Conservation (phyloP, 176 grass and related monocot genomes). For the Metroxylon sagu region DNA sequence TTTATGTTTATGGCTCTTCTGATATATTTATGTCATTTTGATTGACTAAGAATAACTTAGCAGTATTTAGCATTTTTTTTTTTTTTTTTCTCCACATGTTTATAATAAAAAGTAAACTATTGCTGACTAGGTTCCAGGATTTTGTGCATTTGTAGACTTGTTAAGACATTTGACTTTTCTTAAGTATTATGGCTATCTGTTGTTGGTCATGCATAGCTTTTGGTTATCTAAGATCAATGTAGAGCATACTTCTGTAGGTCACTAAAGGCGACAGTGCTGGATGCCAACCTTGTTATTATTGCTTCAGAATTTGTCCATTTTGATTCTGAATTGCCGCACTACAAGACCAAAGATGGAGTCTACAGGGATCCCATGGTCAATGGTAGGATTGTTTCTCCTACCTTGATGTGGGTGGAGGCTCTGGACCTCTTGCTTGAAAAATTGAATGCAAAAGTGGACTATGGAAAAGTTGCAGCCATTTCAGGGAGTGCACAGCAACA, state of each 20-base stretch:
- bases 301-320: conserved; percentile 76
- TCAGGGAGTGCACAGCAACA: conserved; percentile 94
- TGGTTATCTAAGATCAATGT: neutral
- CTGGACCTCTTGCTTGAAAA: conserved; percentile 77
- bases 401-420: conserved; percentile 89
- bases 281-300: conserved; percentile 47
- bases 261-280: conserved; percentile 76
- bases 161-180: too few species aligned
- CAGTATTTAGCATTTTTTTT: too few species aligned
- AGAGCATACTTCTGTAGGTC: conserved; percentile 37
- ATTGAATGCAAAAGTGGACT: conserved; percentile 63
- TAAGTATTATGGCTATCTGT: too few species aligned
- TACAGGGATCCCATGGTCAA: conserved; percentile 70
- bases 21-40: too few species aligned
- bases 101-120: too few species aligned
- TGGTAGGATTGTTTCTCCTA: conserved; percentile 76
- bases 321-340: conserved; percentile 72
- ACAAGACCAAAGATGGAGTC: conserved; percentile 78
- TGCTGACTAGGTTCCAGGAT: too few species aligned
- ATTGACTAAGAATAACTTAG: too few species aligned
- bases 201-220: neutral
- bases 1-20: too few species aligned
- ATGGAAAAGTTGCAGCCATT: conserved; percentile 45
- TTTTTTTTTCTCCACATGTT: too few species aligned
- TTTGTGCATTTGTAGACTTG: too few species aligned